A percentile compares a stretch with the other conserved stretches of the same genome.
Conservation (phyloP, 2,329 filamentous ascomycete genomes). For the Fusarium beomiforme region DNA sequence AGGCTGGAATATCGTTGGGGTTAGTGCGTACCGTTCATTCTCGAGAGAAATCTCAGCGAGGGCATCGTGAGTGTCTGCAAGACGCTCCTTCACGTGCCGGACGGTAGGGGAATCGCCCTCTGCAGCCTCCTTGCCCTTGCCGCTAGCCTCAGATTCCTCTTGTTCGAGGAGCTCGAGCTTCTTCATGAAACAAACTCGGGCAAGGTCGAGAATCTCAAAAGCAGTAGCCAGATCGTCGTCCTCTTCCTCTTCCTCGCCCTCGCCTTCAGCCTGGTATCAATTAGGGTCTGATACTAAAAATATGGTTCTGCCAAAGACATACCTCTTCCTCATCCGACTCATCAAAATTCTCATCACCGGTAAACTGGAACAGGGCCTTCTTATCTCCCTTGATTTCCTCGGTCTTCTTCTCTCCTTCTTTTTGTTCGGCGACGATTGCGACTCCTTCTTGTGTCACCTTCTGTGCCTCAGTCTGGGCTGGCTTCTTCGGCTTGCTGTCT, state of each 20-base stretch:
- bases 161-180: conserved; percentile 55
- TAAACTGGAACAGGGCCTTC: conserved; percentile 90
- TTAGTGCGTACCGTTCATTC: conserved; percentile 75
- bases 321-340: conserved; percentile 79
- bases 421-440: conserved; percentile 55
- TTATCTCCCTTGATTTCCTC: conserved; percentile 59
- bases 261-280: conserved; percentile 50
- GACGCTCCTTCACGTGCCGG: conserved; percentile 79
- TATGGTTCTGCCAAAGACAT: neutral
- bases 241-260: conserved; percentile 63
- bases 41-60: conserved; percentile 97
- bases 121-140: conserved; percentile 56
- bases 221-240: conserved; percentile 81
- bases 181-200: conserved; percentile 72
- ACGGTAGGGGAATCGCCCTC: conserved; percentile 53
- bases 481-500: conserved; percentile 51
- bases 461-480: conserved; percentile 51
- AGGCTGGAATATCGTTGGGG: neutral
- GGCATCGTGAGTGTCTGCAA: conserved; percentile 93
- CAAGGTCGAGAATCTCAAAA: conserved; percentile 85
- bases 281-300: conserved; percentile 10
- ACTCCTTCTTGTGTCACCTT: conserved; percentile 59
- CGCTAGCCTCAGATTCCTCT: conserved; percentile 47
- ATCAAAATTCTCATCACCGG: conserved; percentile 92
- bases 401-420: conserved; percentile 52